Percentiles rank a stretch among this genome's conserved stretches.
These are phyloP conservation scores for Paecilomyces variotii DNA, from an alignment of 2,329 filamentous ascomycete species.

Conservation along the genomic window DNA sequence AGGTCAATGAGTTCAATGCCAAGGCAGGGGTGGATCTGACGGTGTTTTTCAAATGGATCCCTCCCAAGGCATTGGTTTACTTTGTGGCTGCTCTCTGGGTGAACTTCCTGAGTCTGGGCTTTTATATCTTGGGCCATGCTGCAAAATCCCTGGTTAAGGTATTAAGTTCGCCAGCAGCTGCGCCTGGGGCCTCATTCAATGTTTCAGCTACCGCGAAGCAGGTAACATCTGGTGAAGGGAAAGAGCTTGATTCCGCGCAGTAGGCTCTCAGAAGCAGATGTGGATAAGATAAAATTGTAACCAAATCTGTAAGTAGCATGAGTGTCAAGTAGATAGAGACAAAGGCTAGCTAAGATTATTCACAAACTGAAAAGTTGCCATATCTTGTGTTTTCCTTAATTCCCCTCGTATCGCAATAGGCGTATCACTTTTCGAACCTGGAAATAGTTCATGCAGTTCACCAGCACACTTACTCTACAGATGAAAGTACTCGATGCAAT, in stretches of 20 bases:
- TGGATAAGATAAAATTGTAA: not conserved
- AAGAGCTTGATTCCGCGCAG: not conserved
- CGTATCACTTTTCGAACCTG: too few species aligned
- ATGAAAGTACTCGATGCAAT: too few species aligned
- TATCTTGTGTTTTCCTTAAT: too few species aligned
- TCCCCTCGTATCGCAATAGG: too few species aligned
- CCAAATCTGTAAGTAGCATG: too few species aligned
- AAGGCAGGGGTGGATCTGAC: slow-evolving; percentile 2
- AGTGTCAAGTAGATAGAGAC: too few species aligned
- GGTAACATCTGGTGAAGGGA: not conserved
- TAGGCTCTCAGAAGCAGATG: not conserved
- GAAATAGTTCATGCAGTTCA: too few species aligned
- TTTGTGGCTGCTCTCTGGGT: slow-evolving; percentile 7
- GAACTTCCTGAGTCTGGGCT: slow-evolving; percentile 6
- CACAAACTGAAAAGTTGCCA: too few species aligned
- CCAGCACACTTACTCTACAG: too few species aligned
- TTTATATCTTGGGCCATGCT: slow-evolving; percentile 9
- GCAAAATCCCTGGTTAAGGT: not conserved
- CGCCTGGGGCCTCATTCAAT: not conserved
- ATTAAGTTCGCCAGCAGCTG: not conserved
- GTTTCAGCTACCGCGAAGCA: not conserved
- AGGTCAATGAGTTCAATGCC: not conserved
- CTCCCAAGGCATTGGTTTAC: slow-evolving; percentile 7
- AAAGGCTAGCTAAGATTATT: too few species aligned
- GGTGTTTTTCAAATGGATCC: slow-evolving; percentile 7